These are phyloP conservation scores for Tylopilus sp. DNA, from an alignment of 1,284 basidiomycete genomes.

Conservation along the genomic window DNA sequence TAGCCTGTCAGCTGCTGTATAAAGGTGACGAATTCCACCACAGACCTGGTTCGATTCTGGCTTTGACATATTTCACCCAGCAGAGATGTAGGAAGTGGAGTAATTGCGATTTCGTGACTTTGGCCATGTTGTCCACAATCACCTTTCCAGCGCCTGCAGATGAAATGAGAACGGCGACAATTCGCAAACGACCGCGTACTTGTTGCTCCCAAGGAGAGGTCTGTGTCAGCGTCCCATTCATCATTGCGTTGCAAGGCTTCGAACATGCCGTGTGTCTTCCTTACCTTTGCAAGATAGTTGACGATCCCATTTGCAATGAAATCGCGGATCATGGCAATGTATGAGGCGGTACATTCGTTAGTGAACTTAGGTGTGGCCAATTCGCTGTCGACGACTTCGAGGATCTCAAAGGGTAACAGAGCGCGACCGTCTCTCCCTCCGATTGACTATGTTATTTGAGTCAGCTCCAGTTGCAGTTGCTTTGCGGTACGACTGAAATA, in stretches of 20 bases:
- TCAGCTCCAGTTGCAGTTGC: not conserved
- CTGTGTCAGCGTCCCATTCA: conserved; percentile 79
- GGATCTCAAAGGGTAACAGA: conserved; percentile 87
- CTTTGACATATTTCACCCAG: conserved; percentile 89
- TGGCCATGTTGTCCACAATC: conserved; percentile 85
- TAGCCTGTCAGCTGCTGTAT: conserved; percentile 2
- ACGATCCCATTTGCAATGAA: conserved; percentile 77
- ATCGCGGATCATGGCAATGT: conserved; percentile 71
- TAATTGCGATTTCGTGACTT: conserved; percentile 85
- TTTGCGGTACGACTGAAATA: not conserved
- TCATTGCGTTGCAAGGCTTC: conserved; percentile 74
- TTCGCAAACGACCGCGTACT: conserved; percentile 41
- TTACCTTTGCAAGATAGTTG: conserved; percentile 64
- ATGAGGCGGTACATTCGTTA: conserved; percentile 74
- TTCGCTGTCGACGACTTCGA: conserved; percentile 69
- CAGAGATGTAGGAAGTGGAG: conserved; percentile 81
- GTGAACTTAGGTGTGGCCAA: conserved; percentile 62
- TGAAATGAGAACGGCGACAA: conserved; percentile 1
- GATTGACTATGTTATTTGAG: conserved; percentile 50
- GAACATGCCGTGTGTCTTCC: conserved; percentile 82
- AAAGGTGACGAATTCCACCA: not conserved
- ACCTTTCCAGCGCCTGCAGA: conserved; percentile 58
- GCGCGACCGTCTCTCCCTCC: conserved; percentile 58
- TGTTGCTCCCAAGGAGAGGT: conserved; percentile 73
- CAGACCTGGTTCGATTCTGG: conserved; percentile 89